Evolutionary conservation across 805 yeast genomes (phyloP), one percentile per base, ranked within the genome.

Genomic region (Myxozyma nipponensis): DNA sequence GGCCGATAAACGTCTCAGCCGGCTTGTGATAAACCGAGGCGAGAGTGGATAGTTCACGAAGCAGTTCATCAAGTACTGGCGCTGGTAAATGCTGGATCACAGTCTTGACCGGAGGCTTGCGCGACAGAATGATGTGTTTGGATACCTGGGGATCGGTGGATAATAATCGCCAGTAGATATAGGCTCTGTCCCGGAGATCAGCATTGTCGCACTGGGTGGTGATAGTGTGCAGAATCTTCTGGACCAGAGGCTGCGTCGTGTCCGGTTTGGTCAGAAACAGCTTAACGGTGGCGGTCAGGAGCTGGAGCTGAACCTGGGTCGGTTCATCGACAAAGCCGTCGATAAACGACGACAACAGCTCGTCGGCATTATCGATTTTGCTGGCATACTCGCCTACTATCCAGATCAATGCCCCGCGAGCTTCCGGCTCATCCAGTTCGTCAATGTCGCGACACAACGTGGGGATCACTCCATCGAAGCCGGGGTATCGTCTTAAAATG

Each of bases 11-110:
- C 30, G 81, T 73, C 18, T 79, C 72, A 3, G 86, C 80, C 10
- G 97, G 95, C 63, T 84, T 84, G 68, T 85, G 95, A 63, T 87
- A 87, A 1, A 93, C 93, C 0, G 97, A 87, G 35, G 96, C 83
- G 54, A 93, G 75, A 6, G 93, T 84, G 2, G 95, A 82, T 49
- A 91, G 69, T 64, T 91, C 95, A n/a, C 71, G 65, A 26, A 91
- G 63, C 44, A 93, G 74, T 55, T 80, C 83, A 38, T 82, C 79
- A 50, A 90, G 74, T 3, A 88, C 73, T 21, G 72, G 74, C 0
- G 86, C 83, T 37, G 87, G 81, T 62, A 90, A 83, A 18, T 75
- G 68, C 38, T 88, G 83, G 26, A 90, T 79, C 1, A 89, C 83
- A 1, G 87, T 77, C 39, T 79, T 77, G 51, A 93, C 79, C 7